A percentile compares a stretch with the other conserved stretches of the same genome.
Conservation (phyloP, 768 basidiomycete species). For the Boletus tylopilopsis region DNA sequence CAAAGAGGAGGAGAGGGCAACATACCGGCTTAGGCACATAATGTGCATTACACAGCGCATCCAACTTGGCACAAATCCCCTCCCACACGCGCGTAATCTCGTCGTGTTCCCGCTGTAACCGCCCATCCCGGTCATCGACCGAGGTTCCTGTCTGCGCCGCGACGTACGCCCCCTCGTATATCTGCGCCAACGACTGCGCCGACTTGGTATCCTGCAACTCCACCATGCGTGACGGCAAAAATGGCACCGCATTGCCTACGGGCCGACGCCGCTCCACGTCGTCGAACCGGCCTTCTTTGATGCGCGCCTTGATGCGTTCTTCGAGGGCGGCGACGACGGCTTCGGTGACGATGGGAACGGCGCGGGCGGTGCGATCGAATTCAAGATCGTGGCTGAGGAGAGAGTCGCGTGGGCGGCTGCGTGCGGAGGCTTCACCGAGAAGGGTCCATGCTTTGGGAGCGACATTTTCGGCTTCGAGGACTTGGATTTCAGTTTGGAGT, state of each 20-base stretch:
- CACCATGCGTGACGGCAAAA: constrained; percentile 84
- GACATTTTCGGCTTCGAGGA: constrained; percentile 84
- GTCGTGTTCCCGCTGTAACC: constrained; percentile 82
- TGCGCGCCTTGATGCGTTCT: constrained; percentile 86
- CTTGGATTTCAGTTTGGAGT: constrained; percentile 72
- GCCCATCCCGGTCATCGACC: constrained; percentile 81
- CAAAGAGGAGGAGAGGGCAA: constrained; percentile 7
- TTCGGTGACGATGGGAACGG: constrained; percentile 87
- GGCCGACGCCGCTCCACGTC: constrained; percentile 85
- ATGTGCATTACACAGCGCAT: constrained; percentile 92
- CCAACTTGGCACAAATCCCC: constrained; percentile 79
- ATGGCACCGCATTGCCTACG: constrained; percentile 71
- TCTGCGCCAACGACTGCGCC: constrained; percentile 85
- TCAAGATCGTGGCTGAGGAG: constrained; percentile 93
- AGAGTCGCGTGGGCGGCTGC: constrained; percentile 83
- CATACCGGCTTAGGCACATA: constrained; percentile 91
- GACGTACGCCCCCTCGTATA: constrained; percentile 91
- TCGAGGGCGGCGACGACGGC: constrained; percentile 79
- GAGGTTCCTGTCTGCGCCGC: constrained; percentile 53
- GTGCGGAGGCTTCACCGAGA: constrained; percentile 84
- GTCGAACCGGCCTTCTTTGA: constrained; percentile 82
- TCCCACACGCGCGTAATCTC: constrained; percentile 86
- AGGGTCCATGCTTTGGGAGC: constrained; percentile 89
- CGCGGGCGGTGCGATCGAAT: constrained; percentile 86
- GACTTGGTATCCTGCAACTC: constrained; percentile 90